Base-by-base conservation (phyloP, 768 basidiomycete species). In the Coprinopsis strossmayeri region DNA sequence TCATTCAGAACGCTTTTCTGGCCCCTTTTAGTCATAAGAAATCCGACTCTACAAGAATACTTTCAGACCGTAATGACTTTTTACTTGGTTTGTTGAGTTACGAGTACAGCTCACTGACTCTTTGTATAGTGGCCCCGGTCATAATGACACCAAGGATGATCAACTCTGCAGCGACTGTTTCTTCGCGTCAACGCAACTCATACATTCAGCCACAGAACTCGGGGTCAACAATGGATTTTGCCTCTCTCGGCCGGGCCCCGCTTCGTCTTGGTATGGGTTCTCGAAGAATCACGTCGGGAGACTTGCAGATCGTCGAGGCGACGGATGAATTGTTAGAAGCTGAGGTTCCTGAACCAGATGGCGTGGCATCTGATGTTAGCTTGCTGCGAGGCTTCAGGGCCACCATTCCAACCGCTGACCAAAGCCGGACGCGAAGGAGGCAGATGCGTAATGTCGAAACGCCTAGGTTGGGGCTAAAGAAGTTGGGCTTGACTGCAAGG, bases 341-440 rank as follows among this genome's bases (percentile, higher is more conserved):
- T 3, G 81, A 86, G 26, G 77, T 92, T 1, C 89, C 89, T 2
- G 87, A 90, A 55, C 77, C 78, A 13, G 78, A 79, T 12, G 84
- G 81, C 32, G 72, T 84, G 25, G 84, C 84, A 3, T 74, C 77
- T 13, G 78, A 81, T 57, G 82, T 93, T 44, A 90, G 88, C 57
- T 72, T 98, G 27, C 69, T 96, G 34, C 81, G 86, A 38, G 95
- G 95, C 0, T 98, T 97, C 66, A 87, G 90, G 59, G 95, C 95
- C 15, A 97, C 95, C 1, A 87, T 96, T 35, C 95, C 95, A 11
- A 88, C 87, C 60, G 80, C 93, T 32, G 87, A 91, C 56, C 77
- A 82, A 60, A 76, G 89, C 46, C 83, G 87, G 53, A 72, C 79
- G 12, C 72, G 92, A 51, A 67, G 93, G 53, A 68, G 91, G 50